Evolutionary conservation across 2,329 filamentous ascomycete genomes (phyloP).

Genomic region (Pyrenophora tritici-repentis): DNA sequence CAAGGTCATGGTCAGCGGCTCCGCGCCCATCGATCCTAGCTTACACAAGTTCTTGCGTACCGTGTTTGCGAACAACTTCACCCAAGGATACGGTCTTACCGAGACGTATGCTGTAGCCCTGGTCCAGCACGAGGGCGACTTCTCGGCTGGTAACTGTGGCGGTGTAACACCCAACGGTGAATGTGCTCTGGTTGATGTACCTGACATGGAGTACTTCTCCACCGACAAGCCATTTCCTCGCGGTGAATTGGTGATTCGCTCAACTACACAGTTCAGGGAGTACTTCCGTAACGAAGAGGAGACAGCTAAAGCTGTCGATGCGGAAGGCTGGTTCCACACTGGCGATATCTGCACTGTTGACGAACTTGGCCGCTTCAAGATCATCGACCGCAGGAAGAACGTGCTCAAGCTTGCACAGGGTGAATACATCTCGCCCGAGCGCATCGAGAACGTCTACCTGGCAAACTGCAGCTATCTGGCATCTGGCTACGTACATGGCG

Average conservation of each 20-base stretch:
- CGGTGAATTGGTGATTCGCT: conserved; percentile 84
- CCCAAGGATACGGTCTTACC: conserved; percentile 91
- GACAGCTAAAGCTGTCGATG: conserved; percentile 78
- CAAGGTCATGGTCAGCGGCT: conserved; percentile 80
- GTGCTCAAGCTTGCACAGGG: conserved; percentile 98
- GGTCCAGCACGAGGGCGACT: conserved; percentile 72
- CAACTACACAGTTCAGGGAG: conserved; percentile 77
- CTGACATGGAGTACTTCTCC: conserved; percentile 90
- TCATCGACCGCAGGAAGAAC: conserved; percentile 98
- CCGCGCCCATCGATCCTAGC: conserved; percentile 85
- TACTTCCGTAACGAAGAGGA: conserved; percentile 92
- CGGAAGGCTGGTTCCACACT: conserved; percentile 96
- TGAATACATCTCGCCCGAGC: conserved; percentile 97
- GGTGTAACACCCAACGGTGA: conserved; percentile 70
- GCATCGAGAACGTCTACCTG: conserved; percentile 92
- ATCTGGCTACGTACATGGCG: conserved; percentile 88
- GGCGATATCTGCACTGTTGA: conserved; percentile 91
- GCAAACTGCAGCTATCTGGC: conserved; percentile 78
- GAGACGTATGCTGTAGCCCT: conserved; percentile 84
- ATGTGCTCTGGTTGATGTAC: conserved; percentile 80
- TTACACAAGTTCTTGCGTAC: conserved; percentile 88
- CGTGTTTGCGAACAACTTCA: conserved; percentile 76
- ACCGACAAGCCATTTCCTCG: conserved; percentile 88
- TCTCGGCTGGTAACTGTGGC: conserved; percentile 80
- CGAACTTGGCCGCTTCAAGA: conserved; percentile 81